A percentile compares a stretch with the other conserved stretches of the same genome.
These are phyloP conservation scores for Zymoseptoria passerinii DNA, from an alignment of 2,329 filamentous ascomycete species.

Conservation along the genomic window DNA sequence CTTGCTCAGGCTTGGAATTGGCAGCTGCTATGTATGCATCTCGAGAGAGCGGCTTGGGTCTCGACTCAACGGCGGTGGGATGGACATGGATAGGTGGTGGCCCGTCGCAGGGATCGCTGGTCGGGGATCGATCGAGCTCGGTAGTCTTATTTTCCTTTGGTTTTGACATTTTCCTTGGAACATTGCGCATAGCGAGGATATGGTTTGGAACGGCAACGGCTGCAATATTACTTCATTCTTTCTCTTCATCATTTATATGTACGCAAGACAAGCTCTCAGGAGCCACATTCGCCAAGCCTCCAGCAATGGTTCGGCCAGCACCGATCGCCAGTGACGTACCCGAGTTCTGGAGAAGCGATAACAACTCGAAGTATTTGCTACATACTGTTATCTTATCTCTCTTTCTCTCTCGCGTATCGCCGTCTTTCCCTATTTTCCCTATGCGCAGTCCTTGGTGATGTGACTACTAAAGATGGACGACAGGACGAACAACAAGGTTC, in stretches of 20 bases:
- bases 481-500: background rate
- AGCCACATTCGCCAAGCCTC: background rate
- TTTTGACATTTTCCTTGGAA: background rate
- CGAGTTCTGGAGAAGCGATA: background rate
- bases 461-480: background rate
- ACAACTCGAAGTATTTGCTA: background rate
- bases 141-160: background rate
- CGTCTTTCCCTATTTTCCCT: background rate
- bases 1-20: background rate
- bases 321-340: background rate
- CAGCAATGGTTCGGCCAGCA: background rate
- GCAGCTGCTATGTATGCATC: background rate
- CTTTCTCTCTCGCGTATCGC: background rate
- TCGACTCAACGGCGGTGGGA: conserved; percentile 3
- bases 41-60: background rate
- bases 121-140: background rate
- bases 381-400: background rate
- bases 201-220: background rate
- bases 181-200: background rate
- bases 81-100: background rate
- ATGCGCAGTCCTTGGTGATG: background rate
- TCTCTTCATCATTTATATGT: background rate
- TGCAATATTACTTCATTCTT: background rate
- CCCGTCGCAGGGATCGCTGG: background rate
- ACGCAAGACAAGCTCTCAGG: background rate